A percentile compares a stretch with the other conserved stretches of the same genome.
These are phyloP conservation scores for Lepidium aucheri DNA, from an alignment of 345 rosid genomes.

Conservation along the genomic window DNA sequence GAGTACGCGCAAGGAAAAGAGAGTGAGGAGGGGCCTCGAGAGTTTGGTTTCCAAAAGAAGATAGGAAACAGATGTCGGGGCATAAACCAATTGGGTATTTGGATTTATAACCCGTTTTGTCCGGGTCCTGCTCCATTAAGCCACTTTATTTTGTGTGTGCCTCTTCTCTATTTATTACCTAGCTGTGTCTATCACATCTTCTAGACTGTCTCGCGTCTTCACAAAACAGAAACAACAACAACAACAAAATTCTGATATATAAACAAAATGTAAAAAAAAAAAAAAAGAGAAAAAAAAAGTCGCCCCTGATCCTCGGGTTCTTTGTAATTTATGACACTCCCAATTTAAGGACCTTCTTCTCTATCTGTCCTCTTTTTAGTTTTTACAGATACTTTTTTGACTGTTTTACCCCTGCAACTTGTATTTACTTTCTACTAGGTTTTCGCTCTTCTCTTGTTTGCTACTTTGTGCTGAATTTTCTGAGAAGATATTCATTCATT, in stretches of 20 bases:
- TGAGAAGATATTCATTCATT: neutral
- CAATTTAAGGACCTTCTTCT: constrained; percentile 16
- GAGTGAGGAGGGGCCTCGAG: constrained; percentile 1
- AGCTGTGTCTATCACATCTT: constrained; percentile 7
- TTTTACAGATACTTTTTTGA: neutral
- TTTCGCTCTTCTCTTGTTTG: constrained; percentile 5
- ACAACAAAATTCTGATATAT: neutral
- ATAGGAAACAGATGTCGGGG: constrained; percentile 32
- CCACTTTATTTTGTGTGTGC: neutral
- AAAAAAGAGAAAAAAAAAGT: neutral
- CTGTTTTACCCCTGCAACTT: constrained; percentile 1
- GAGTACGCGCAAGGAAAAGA: neutral
- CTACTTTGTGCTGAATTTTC: neutral
- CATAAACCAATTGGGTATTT: constrained; percentile 29
- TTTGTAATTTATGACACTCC: constrained; percentile 28
- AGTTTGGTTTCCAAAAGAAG: constrained; percentile 19
- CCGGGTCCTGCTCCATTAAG: constrained; percentile 21
- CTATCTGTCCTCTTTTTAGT: neutral
- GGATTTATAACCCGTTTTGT: constrained; percentile 28
- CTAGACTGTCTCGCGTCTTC: constrained; percentile 26
- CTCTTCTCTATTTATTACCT: neutral
- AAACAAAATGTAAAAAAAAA: neutral
- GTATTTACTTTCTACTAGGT: constrained; percentile 4
- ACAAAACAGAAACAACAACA: neutral
- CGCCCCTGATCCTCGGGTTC: constrained; percentile 35